Conservation (phyloP, 805 yeast species). For the Metschnikowia cubensis region DNA sequence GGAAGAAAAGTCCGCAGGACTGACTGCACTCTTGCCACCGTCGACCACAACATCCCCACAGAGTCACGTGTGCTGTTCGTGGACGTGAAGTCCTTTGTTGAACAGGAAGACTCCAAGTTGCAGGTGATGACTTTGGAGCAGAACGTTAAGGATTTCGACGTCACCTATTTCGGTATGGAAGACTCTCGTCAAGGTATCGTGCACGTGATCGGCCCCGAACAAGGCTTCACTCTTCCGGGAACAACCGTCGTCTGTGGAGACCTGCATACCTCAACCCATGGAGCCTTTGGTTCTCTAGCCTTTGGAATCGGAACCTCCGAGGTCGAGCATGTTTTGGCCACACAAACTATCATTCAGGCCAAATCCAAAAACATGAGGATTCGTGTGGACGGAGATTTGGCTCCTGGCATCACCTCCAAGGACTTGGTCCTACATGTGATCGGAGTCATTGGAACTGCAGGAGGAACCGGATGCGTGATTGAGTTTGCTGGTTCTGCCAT, state of each 20-base stretch:
- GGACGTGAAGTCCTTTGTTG: conserved; percentile 72
- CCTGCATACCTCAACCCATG: conserved; percentile 97
- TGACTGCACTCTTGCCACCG: conserved; percentile 92
- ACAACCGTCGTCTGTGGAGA: conserved; percentile 99
- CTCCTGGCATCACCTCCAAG: conserved; percentile 91
- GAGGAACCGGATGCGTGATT: conserved; percentile 96
- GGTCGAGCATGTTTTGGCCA: conserved; percentile 97
- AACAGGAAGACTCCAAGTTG: conserved; percentile 85
- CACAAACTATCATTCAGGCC: conserved; percentile 92
- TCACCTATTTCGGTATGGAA: conserved; percentile 91
- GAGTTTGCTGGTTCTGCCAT: conserved; percentile 97
- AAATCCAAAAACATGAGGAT: conserved; percentile 96
- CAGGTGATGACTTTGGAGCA: conserved; percentile 92
- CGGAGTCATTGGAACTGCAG: conserved; percentile 97
- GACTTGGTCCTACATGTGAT: conserved; percentile 92
- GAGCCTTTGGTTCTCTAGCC: conserved; percentile 96
- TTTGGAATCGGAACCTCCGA: conserved; percentile 99
- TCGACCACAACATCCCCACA: conserved; percentile 97
- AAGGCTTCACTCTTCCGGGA: conserved; percentile 97
- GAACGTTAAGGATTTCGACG: conserved; percentile 84
- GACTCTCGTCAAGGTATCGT: conserved; percentile 97
- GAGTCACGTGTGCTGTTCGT: conserved; percentile 75
- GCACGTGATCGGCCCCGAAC: conserved; percentile 98
- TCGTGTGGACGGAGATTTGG: conserved; percentile 74
- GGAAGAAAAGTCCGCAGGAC: conserved; percentile 85